These are phyloP conservation scores for Myriosclerotinia duriaeana DNA, from an alignment of 2,329 filamentous ascomycete species.

Conservation along the genomic window DNA sequence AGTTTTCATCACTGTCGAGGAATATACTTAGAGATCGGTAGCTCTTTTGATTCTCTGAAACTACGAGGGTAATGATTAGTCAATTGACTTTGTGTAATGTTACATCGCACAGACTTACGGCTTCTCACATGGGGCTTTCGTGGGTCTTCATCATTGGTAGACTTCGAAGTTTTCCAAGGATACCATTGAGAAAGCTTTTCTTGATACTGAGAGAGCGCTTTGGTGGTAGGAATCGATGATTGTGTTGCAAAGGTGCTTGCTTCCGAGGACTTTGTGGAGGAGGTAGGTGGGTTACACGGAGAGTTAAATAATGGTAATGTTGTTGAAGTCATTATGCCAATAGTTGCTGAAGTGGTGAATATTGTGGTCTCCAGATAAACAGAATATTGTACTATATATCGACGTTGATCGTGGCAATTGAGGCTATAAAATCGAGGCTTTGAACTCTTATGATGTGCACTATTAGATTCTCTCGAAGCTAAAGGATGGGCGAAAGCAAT, in stretches of 20 bases:
- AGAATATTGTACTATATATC: not conserved
- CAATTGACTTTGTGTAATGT: not conserved
- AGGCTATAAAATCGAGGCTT: not conserved
- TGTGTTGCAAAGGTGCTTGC: not conserved
- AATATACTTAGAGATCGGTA: conserved; percentile 45
- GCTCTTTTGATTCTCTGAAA: conserved; percentile 35
- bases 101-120: not conserved
- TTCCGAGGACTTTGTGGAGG: not conserved
- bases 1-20: conserved; percentile 45
- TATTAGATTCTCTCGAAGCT: not conserved
- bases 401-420: not conserved
- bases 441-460: too few species aligned
- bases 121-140: conserved; percentile 13
- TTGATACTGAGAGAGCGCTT: not conserved
- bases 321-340: not conserved
- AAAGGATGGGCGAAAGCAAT: not conserved
- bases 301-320: conserved; percentile 9
- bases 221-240: not conserved
- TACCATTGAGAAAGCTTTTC: not conserved
- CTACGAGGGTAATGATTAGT: conserved; percentile 15
- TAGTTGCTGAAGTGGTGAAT: not conserved
- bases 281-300: not conserved
- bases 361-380: not conserved
- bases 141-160: not conserved
- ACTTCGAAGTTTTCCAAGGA: not conserved